A percentile compares a stretch with the other conserved stretches of the same genome.
These are phyloP conservation scores for Kokia cookei DNA, from an alignment of 441 rosid species.

Conservation along the genomic window DNA sequence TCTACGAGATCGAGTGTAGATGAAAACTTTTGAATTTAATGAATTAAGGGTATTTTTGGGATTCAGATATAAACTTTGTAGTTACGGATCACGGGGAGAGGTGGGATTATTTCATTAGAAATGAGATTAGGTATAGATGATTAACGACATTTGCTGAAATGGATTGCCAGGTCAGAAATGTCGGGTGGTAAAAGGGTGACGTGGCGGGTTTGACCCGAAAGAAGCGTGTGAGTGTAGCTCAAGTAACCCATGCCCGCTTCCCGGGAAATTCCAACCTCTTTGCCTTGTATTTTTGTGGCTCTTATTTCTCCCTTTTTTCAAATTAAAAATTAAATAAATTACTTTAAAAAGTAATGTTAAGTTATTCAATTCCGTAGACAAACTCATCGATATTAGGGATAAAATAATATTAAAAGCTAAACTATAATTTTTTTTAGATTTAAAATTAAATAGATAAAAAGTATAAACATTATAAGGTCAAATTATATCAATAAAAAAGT, in stretches of 20 bases:
- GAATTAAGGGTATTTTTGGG: not conserved
- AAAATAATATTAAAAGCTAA: too few relatives aligned
- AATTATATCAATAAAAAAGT: too few relatives aligned
- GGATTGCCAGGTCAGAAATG: constrained; percentile 24
- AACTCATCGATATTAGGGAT: too few relatives aligned
- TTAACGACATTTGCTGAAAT: too few relatives aligned
- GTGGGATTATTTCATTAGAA: not conserved
- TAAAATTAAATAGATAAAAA: too few relatives aligned
- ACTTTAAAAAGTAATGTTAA: too few relatives aligned
- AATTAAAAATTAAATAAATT: not conserved
- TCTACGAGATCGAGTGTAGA: not conserved
- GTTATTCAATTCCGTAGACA: too few relatives aligned
- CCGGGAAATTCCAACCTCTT: not conserved
- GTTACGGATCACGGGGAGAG: not conserved
- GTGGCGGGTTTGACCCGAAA: constrained; percentile 23
- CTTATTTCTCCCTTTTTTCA: not conserved
- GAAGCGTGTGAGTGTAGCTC: constrained; percentile 17
- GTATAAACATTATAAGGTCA: too few relatives aligned
- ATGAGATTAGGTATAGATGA: constrained; percentile 2
- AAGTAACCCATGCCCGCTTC: constrained; percentile 15
- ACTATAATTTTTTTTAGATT: too few relatives aligned
- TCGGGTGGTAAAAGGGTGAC: constrained; percentile 13
- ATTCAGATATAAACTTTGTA: not conserved
- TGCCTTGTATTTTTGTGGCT: not conserved
- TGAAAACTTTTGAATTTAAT: too few relatives aligned